Conservation (phyloP, 768 basidiomycete species). For the Serendipita sp. region DNA sequence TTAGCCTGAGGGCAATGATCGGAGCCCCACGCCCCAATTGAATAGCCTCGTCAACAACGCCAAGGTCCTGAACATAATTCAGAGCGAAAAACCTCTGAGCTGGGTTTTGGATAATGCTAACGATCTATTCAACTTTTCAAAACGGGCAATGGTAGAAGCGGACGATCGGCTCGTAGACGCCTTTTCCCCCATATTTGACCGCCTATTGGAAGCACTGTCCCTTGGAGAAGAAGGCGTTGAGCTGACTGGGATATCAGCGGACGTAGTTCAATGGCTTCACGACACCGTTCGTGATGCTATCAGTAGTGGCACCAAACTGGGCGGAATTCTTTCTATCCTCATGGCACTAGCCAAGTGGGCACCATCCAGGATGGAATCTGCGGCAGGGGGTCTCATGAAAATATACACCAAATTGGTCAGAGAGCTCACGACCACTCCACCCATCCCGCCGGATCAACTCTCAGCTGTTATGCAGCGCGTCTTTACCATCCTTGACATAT, state of each 20-base stretch:
- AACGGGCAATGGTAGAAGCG: conserved; percentile 71
- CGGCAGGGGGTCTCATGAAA: conserved; percentile 59
- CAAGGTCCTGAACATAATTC: conserved; percentile 75
- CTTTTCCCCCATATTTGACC: conserved; percentile 67
- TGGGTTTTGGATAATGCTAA: conserved; percentile 66
- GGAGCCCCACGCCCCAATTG: too few relatives aligned
- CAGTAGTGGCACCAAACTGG: conserved; percentile 22
- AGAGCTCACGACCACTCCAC: conserved; percentile 43
- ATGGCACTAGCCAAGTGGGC: conserved; percentile 66
- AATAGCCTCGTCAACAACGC: conserved; percentile 58
- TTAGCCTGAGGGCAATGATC: conserved; percentile 51
- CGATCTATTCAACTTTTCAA: conserved; percentile 65
- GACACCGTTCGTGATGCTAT: conserved; percentile 11
- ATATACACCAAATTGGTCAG: conserved; percentile 72
- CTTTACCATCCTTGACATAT: conserved; percentile 73
- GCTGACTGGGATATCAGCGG: conserved; percentile 9
- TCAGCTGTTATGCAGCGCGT: conserved; percentile 38
- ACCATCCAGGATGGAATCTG: conserved; percentile 72
- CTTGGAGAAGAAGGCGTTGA: conserved; percentile 45
- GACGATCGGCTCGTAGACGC: conserved; percentile 68
- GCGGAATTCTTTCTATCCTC: conserved; percentile 73
- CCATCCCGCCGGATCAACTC: conserved; percentile 25
- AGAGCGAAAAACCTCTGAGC: conserved; percentile 61
- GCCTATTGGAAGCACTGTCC: conserved; percentile 59
- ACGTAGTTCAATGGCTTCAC: conserved; percentile 14